Evolutionary conservation across 441 rosid genomes (phyloP).

Genomic region (Brassica balearica): DNA sequence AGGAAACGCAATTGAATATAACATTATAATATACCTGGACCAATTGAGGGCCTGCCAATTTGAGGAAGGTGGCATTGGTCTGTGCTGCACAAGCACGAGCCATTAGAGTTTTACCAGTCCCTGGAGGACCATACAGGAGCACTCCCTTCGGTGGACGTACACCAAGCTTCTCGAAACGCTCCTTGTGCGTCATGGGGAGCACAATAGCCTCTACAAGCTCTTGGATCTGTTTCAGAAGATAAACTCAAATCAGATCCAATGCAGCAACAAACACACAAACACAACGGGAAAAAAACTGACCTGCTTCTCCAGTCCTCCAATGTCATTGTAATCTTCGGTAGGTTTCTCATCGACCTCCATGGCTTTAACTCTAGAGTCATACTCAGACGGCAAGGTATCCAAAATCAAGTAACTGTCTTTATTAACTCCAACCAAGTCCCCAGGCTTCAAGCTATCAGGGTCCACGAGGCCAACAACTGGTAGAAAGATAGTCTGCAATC

Average conservation of each 20-base stretch:
- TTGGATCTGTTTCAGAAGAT: constrained; percentile 67
- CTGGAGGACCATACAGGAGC: constrained; percentile 97
- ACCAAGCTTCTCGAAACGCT: constrained; percentile 91
- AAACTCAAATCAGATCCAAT: constrained; percentile 10
- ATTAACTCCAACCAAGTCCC: constrained; percentile 97
- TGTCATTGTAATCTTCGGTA: constrained; percentile 95
- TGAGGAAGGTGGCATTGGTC: constrained; percentile 96
- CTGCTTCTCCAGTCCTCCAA: constrained; percentile 89
- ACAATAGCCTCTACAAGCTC: constrained; percentile 99
- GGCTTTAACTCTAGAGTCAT: constrained; percentile 96
- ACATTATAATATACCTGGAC: constrained; percentile 62
- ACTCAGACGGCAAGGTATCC: constrained; percentile 95
- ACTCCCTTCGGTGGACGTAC: constrained; percentile 98
- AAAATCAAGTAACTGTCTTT: constrained; percentile 94
- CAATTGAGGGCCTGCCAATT: constrained; percentile 96
- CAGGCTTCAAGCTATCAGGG: constrained; percentile 94
- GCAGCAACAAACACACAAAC: not conserved
- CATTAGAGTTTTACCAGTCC: constrained; percentile 97
- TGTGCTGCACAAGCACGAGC: constrained; percentile 99
- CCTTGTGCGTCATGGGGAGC: constrained; percentile 96
- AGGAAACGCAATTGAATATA: not conserved
- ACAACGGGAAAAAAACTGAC: not conserved
- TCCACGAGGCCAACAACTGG: constrained; percentile 98
- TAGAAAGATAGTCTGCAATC: constrained; percentile 82
- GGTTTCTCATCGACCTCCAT: constrained; percentile 99